These are phyloP conservation scores for Thielaviopsis populi DNA, from an alignment of 2,329 filamentous ascomycete species.

Conservation along the genomic window DNA sequence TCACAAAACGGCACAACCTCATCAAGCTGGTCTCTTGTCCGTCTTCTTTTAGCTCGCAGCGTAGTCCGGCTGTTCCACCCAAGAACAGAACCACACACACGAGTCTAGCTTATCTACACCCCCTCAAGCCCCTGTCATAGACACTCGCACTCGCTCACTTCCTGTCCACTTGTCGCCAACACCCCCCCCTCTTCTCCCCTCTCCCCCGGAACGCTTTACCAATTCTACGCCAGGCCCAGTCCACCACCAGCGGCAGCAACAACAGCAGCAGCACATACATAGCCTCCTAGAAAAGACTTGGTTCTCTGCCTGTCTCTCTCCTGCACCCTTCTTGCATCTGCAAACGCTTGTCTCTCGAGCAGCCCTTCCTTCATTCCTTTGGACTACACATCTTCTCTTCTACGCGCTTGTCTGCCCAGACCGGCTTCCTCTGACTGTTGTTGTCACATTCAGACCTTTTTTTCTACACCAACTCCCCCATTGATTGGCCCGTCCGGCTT, in stretches of 20 bases:
- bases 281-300: slow-evolving; percentile 2
- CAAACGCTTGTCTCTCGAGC: slow-evolving; percentile 4
- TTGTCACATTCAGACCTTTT: not conserved
- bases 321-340: not conserved
- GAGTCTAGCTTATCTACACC: not conserved
- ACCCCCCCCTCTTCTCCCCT: too few species aligned
- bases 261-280: not conserved
- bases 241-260: not conserved
- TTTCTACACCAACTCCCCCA: slow-evolving; percentile 4
- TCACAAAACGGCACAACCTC: not conserved
- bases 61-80: not conserved
- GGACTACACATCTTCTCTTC: slow-evolving; percentile 4
- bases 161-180: not conserved
- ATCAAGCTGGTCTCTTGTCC: not conserved
- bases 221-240: not conserved
- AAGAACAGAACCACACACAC: not conserved
- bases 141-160: not conserved
- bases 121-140: not conserved
- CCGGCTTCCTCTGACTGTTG: not conserved
- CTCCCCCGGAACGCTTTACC: not conserved
- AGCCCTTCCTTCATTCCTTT: slow-evolving; percentile 1
- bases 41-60: not conserved
- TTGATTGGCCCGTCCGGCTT: not conserved
- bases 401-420: slow-evolving; percentile 9
- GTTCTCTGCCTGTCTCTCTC: not conserved